Conservation (phyloP, 2,329 filamentous ascomycete species). For the Beauveria asiatica region DNA sequence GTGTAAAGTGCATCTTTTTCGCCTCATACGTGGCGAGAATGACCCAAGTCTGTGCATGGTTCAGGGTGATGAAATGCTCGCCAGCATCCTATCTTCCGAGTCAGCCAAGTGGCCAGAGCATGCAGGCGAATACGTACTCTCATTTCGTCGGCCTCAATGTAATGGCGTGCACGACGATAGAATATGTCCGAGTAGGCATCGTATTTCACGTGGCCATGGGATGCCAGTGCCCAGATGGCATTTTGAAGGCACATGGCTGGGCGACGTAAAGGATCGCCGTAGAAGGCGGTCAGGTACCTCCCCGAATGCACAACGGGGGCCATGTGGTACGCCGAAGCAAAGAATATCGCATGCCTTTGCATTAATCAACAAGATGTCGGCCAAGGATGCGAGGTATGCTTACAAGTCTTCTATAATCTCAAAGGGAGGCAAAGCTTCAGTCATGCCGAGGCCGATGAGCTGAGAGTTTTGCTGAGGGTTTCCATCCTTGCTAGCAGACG, state of each 20-base stretch:
- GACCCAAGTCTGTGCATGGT: conserved; percentile 72
- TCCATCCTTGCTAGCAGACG: conserved; percentile 2
- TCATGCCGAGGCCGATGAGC: conserved; percentile 70
- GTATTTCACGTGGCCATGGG: conserved; percentile 65
- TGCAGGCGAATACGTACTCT: conserved; percentile 36
- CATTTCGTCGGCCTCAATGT: conserved; percentile 78
- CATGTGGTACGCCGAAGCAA: conserved; percentile 62
- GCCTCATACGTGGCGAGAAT: conserved; percentile 73
- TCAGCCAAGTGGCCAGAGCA: background rate
- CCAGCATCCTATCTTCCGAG: conserved; percentile 50
- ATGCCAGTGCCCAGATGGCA: conserved; percentile 77
- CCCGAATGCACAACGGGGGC: conserved; percentile 71
- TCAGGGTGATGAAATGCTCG: conserved; percentile 70
- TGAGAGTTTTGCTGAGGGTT: conserved; percentile 17
- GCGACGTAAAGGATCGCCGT: conserved; percentile 61
- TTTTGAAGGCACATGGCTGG: conserved; percentile 80
- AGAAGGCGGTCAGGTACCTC: conserved; percentile 67
- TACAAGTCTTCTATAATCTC: conserved; percentile 80
- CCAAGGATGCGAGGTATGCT: conserved; percentile 19
- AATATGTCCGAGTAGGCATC: conserved; percentile 64
- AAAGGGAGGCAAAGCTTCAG: conserved; percentile 70
- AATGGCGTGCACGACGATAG: conserved; percentile 73
- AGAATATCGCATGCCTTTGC: conserved; percentile 62
- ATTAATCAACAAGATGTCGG: background rate
- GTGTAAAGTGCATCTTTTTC: conserved; percentile 73